Percentiles rank a stretch among this genome's conserved stretches.
Conservation (phyloP, 2,329 filamentous ascomycete species). For the Aschersonia sp. region DNA sequence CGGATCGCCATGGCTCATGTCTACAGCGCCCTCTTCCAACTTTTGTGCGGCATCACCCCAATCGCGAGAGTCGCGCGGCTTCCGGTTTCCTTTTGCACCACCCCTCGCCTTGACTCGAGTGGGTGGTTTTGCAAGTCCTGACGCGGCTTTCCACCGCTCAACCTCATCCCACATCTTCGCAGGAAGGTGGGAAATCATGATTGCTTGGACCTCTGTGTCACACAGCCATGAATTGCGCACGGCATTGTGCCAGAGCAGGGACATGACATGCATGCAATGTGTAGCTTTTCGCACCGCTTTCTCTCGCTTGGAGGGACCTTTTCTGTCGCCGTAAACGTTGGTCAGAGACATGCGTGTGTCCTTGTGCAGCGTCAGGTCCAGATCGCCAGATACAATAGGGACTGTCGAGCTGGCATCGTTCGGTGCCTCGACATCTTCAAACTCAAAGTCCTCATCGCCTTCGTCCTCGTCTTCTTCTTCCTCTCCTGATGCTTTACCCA, state of each 20-base stretch:
- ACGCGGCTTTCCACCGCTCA: conserved; percentile 57
- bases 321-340: conserved; percentile 53
- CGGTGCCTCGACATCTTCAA: conserved; percentile 51
- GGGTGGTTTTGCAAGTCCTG: conserved; percentile 40
- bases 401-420: conserved; percentile 34
- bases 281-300: conserved; percentile 62
- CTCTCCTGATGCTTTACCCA: conserved; percentile 16
- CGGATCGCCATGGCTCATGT: conserved; percentile 75
- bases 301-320: conserved; percentile 75
- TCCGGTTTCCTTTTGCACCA: conserved; percentile 9
- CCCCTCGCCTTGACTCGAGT: conserved; percentile 12
- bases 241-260: conserved; percentile 79
- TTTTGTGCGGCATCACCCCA: conserved; percentile 59
- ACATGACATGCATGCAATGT: conserved; percentile 81
- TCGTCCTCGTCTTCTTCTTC: conserved; percentile 11
- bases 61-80: conserved; percentile 31
- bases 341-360: conserved; percentile 45
- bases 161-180: conserved; percentile 56
- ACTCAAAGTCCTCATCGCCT: conserved; percentile 32
- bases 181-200: conserved; percentile 60
- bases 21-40: conserved; percentile 54
- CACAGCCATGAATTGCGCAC: conserved; percentile 74
- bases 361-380: conserved; percentile 57
- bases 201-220: conserved; percentile 60
- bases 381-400: conserved; percentile 43